Percentiles rank a stretch among this genome's conserved stretches.
Conservation (phyloP, 2,329 filamentous ascomycete genomes). For the Biscogniauxia marginata region DNA sequence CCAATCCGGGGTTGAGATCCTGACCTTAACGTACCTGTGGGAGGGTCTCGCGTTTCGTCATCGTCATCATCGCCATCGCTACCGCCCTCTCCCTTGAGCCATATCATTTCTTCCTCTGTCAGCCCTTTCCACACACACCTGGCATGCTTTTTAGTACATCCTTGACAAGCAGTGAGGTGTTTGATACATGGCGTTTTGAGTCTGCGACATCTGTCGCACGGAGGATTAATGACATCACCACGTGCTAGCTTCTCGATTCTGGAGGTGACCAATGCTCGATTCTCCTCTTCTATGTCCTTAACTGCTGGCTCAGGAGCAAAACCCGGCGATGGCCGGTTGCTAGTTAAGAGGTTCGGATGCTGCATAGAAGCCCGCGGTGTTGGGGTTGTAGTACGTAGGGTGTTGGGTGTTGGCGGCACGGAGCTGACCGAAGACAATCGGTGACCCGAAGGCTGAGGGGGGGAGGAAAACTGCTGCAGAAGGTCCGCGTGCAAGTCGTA, state of each 20-base stretch:
- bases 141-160: conserved; percentile 87
- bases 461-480: conserved; percentile 50
- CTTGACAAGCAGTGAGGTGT: conserved; percentile 80
- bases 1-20: conserved; percentile 21
- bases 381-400: conserved; percentile 26
- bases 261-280: conserved; percentile 62
- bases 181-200: conserved; percentile 81
- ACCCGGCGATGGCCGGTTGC: conserved; percentile 29
- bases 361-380: conserved; percentile 30
- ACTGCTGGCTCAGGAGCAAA: conserved; percentile 28
- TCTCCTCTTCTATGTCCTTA: conserved; percentile 33
- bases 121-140: conserved; percentile 84
- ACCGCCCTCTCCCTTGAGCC: conserved; percentile 33
- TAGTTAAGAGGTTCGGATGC: conserved; percentile 26
- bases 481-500: conserved; percentile 55
- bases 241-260: conserved; percentile 74
- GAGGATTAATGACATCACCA: conserved; percentile 74
- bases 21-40: conserved; percentile 19
- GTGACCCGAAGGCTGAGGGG: conserved; percentile 24
- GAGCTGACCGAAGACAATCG: conserved; percentile 29
- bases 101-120: conserved; percentile 63
- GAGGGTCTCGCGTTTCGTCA: conserved; percentile 25
- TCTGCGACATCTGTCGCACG: conserved; percentile 79
- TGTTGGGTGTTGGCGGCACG: conserved; percentile 32
- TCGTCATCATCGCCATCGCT: conserved; percentile 30